A percentile compares a stretch with the other conserved stretches of the same genome.
phyloP scores from a whole-genome alignment of 208 protist species.

The Borovskyia barvae region DNA sequence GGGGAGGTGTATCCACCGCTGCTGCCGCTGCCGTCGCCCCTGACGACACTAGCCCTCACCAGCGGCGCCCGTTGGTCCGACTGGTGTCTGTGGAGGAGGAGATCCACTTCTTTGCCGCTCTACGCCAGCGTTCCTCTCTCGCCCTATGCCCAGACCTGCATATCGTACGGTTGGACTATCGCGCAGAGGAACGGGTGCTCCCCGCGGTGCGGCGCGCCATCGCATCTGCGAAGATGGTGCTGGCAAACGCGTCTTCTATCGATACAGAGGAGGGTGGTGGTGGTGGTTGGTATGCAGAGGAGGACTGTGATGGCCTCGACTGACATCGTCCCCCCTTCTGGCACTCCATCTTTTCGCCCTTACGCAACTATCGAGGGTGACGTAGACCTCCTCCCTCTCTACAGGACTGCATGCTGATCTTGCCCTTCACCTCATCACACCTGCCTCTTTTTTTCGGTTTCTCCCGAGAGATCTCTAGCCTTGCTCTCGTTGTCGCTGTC shows the following conservation, averaged over 20 bases:
- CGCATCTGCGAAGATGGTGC: not conserved
- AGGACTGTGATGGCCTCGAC: conserved; percentile 26
- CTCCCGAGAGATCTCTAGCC: no score
- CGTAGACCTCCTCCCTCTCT: no score
- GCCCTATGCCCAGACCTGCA: conserved; percentile 12
- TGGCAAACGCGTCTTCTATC: not conserved
- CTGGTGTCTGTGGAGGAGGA: conserved; percentile 58
- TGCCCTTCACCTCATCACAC: no score
- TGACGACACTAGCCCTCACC: not conserved
- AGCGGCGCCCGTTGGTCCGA: conserved; percentile 25
- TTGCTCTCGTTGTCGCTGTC: no score
- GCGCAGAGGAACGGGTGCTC: conserved; percentile 12
- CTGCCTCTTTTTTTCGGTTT: no score
- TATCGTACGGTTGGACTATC: conserved; percentile 13
- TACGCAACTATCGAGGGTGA: no score
- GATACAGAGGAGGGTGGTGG: not conserved
- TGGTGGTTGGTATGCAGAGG: conserved; percentile 22
- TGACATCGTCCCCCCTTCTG: no score
- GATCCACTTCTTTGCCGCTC: conserved; percentile 30
- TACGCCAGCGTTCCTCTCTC: conserved; percentile 4
- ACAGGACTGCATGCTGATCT: no score
- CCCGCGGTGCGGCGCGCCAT: conserved; percentile 6
- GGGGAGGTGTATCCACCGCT: no score
- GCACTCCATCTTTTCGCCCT: no score
- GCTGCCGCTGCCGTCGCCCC: no score